phyloP scores from a whole-genome alignment of 2,329 filamentous ascomycete genomes.

The Fusarium graminum region DNA sequence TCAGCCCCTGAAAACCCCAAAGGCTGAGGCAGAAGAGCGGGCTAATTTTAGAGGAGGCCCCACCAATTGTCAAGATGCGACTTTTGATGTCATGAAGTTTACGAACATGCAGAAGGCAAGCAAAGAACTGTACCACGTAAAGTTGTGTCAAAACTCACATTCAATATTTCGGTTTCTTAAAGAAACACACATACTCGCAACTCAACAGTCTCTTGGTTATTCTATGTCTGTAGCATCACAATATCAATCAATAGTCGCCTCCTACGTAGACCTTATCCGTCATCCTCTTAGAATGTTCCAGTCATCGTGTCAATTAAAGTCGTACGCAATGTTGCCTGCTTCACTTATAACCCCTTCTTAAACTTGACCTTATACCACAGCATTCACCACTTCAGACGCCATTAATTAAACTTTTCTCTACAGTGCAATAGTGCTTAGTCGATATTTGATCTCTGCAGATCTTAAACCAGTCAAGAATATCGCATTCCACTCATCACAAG shows the following conservation, averaged over 20 bases:
- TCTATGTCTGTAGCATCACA: background rate
- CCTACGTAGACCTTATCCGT: constrained; percentile 21
- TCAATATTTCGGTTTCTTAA: background rate
- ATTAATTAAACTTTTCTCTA: background rate
- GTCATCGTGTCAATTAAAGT: constrained; percentile 24
- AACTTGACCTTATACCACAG: constrained; percentile 5
- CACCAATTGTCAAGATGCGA: constrained; percentile 30
- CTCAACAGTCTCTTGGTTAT: background rate
- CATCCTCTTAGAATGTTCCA: constrained; percentile 47
- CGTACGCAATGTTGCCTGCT: constrained; percentile 48
- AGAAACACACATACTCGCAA: background rate
- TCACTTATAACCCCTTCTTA: constrained; percentile 1
- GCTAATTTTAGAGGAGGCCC: constrained; percentile 44
- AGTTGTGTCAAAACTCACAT: background rate
- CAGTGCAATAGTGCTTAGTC: background rate
- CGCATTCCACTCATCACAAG: background rate
- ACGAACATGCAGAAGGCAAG: background rate
- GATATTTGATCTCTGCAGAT: background rate
- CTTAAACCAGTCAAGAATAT: background rate
- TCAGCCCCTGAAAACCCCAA: constrained; percentile 31
- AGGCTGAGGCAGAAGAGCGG: constrained; percentile 13
- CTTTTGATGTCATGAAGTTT: constrained; percentile 38
- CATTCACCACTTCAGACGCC: background rate
- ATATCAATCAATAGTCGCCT: background rate
- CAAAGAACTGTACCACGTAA: background rate